Evolutionary conservation across 257 asterid species (phyloP).

Genomic region (Datura wrightii): DNA sequence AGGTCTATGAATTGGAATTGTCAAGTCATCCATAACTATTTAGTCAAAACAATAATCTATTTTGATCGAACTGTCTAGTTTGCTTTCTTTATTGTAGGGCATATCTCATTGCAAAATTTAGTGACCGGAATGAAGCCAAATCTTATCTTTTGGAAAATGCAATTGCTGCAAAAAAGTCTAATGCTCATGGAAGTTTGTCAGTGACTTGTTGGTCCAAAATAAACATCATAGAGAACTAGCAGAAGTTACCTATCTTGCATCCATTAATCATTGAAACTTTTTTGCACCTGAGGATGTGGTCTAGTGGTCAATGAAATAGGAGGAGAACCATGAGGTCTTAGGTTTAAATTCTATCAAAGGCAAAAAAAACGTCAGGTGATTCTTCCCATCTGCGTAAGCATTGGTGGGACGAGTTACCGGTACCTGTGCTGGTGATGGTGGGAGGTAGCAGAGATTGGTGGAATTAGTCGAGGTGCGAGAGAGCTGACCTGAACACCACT

Average conservation of each 20-base stretch:
- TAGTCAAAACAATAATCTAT: not conserved
- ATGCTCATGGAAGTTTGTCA: slow-evolving; percentile 15
- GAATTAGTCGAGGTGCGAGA: not conserved
- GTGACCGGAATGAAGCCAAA: not conserved
- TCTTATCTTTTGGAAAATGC: not conserved
- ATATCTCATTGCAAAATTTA: not conserved
- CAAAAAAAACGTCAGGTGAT: not conserved
- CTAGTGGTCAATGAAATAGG: not conserved
- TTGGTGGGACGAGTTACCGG: not conserved
- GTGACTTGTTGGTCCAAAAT: not conserved
- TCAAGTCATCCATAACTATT: not conserved
- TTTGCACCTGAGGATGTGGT: not conserved
- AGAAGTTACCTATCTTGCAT: not conserved
- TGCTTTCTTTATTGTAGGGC: not conserved
- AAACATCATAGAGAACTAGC: not conserved
- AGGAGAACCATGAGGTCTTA: not conserved
- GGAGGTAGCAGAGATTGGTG: not conserved
- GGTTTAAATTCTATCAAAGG: not conserved
- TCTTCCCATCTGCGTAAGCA: not conserved
- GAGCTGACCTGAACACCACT: not conserved
- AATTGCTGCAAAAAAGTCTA: not conserved
- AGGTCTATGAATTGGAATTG: not conserved
- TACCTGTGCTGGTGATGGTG: not conserved
- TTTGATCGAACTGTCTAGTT: not conserved
- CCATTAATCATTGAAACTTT: not conserved